phyloP scores from a whole-genome alignment of 2,329 filamentous ascomycete genomes.

The Fusarium graminum region DNA sequence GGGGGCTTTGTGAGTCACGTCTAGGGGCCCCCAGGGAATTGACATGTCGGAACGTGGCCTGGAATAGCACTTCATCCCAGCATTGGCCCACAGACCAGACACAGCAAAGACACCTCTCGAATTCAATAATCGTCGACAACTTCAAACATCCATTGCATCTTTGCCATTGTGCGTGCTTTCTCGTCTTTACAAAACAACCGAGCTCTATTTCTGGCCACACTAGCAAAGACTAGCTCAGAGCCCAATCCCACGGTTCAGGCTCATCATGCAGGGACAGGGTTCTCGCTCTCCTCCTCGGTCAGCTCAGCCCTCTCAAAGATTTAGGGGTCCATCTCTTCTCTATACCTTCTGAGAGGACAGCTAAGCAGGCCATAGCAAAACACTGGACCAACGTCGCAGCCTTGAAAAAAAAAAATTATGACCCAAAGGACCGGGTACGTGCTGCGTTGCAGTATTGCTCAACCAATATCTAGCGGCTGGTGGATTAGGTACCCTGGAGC shows the following conservation, averaged over 20 bases:
- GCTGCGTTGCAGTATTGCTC: constrained; percentile 17
- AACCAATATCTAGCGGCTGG: constrained; percentile 16
- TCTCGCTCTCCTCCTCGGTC: constrained; percentile 17
- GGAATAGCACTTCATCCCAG: constrained; percentile 20
- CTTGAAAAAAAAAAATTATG: constrained; percentile 11
- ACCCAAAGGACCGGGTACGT: constrained; percentile 44
- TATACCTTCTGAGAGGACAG: not conserved
- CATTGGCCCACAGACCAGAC: constrained; percentile 16
- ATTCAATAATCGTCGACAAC: not conserved
- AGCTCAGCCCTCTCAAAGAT: constrained; percentile 19
- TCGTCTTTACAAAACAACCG: not conserved
- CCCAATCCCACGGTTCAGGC: constrained; percentile 47
- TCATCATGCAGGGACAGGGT: constrained; percentile 43
- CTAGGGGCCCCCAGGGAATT: constrained; percentile 12
- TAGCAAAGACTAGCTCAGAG: constrained; percentile 27
- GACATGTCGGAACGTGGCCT: constrained; percentile 13
- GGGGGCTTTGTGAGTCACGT: constrained; percentile 22
- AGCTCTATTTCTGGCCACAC: constrained; percentile 27
- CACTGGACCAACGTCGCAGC: constrained; percentile 31
- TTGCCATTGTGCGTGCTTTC: not conserved
- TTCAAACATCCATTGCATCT: not conserved
- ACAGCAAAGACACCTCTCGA: constrained; percentile 22
- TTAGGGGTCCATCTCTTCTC: constrained; percentile 31
- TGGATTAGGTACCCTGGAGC: constrained; percentile 19
- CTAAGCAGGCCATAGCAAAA: constrained; percentile 6